phyloP scores from a whole-genome alignment of 1,139 yeast species.

The Ogataea hybrid region DNA sequence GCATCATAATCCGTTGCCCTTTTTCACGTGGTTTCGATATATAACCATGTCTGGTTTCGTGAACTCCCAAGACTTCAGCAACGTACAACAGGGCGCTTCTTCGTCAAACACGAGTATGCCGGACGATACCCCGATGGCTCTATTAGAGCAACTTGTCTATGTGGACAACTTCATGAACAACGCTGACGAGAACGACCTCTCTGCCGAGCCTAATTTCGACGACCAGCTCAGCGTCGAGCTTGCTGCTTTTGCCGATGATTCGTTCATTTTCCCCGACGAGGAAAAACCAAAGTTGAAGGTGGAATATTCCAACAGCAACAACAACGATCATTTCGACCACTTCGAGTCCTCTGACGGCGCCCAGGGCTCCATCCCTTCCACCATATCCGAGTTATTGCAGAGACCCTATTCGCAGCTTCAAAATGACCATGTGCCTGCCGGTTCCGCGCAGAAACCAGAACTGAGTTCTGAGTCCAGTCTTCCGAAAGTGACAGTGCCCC shows the following conservation, averaged over 20 bases:
- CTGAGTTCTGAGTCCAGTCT: slow-evolving; percentile 26
- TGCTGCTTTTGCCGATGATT: slow-evolving; percentile 78
- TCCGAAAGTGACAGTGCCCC: slow-evolving; percentile 68
- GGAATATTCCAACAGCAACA: slow-evolving; percentile 11
- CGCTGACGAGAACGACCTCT: slow-evolving; percentile 23
- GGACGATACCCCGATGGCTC: slow-evolving; percentile 58
- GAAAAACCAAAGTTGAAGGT: slow-evolving; percentile 49
- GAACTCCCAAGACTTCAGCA: slow-evolving; percentile 1
- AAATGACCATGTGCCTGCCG: neutral
- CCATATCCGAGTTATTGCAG: slow-evolving; percentile 27
- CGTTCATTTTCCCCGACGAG: slow-evolving; percentile 75
- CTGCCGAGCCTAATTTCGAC: slow-evolving; percentile 41
- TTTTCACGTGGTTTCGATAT: neutral
- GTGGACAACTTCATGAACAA: slow-evolving; percentile 69
- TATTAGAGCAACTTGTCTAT: slow-evolving; percentile 72
- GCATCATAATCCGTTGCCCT: slow-evolving; percentile 1
- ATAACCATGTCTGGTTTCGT: slow-evolving; percentile 7
- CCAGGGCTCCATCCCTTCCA: slow-evolving; percentile 26
- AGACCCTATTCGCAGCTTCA: slow-evolving; percentile 7
- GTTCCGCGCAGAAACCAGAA: neutral
- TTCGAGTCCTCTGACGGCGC: slow-evolving; percentile 9
- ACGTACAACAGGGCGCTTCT: slow-evolving; percentile 2
- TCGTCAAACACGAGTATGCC: slow-evolving; percentile 1
- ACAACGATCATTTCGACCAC: slow-evolving; percentile 1
- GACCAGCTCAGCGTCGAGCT: slow-evolving; percentile 70